Evolutionary conservation across 192 early-diverging fungal genomes (phyloP), one percentile per base, ranked within the genome.

Genomic region (Coemansia reversa): DNA sequence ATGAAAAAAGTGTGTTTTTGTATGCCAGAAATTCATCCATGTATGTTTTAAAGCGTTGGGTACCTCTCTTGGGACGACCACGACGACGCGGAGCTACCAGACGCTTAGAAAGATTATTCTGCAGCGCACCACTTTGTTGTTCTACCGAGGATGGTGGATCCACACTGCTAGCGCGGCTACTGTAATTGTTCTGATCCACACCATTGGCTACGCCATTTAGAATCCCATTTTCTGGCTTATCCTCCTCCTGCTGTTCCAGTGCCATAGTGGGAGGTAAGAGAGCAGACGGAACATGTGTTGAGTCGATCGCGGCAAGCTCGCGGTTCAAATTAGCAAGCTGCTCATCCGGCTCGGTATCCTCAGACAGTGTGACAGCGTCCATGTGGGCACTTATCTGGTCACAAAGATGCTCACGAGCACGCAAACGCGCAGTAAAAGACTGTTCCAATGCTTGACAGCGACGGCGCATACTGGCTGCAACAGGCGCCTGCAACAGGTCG

Each of bases 391-490:
- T 55, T 28, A 75, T 68, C 25, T 62, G 68, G 50, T 79, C 72
- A 32, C 63, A 48, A 19, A 79, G 39, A 4, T 28, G 12, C 50
- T 80, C 55, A 56, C 78, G 78, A 11, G 54, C 51, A 7, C 63
- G 62, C 5, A 45, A 55, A 9, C 60, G 69, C 0, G 72, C 78
- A 8, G 57, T 63, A 18, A 72, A 52, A 8, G 65, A 68, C 11
- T 60, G 65, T 53, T 75, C 74, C 27, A 84, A 67, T 32, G 55
- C 63, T 58, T 85, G 77, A 54, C 72, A 71, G 56, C 84, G 83
- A 51, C 83, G 82, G 48, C 83, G 81, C 68, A 93, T 84, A 6
- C 86, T 87, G 18, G 52, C 63, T 0, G 70, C 57, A 5, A 91
- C 56, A 3, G 71, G 49, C 6, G 71, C 69, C 12, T 79, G 69